Base-by-base conservation (phyloP, 306 rosid genomes). In the Dryas alaskensis region DNA sequence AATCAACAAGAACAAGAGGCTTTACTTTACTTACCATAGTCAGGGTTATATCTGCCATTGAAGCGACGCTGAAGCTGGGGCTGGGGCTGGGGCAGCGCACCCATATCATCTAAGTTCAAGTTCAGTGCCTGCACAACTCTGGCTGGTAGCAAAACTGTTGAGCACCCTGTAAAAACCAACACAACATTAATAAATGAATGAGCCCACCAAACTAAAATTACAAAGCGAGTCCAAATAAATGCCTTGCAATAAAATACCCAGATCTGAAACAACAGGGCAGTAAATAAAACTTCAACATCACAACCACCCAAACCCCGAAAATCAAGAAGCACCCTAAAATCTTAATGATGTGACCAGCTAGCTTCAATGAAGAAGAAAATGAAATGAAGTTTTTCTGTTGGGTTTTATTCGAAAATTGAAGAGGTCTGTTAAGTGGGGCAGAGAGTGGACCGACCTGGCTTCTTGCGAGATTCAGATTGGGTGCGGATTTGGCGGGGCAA, bases 51-150 rank as follows among this genome's bases (percentile, higher is more conserved):
- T 72, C 72, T 63, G 4, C 76, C 77, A 51, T 74, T 78, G 3
- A 73, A 74, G 40, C 83, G 87, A 42, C 79, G 72, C 58, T 83
- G 83, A 19, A 73, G 59, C 17, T 72, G 82, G 9, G 79, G 43
- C 67, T 12, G 75, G 46, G 40, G 49, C 37, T 31, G 37, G 37
- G 52, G 40, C 1, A 82, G 96, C 37, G 54, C 58, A 10, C 81
- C 73, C 60, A 79, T 45, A 6, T 73, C 81, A 8, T 86, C 92
- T 4, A 81, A 4, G 62, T 84, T 87, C 25, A 84, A 69, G 60
- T 91, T 87, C 78, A 89, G 62, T 0, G 97, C 96, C 42, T 88
- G 87, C 42, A 66, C 88, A n/a, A 86, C 96, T 71, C 83, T 85
- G 0, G 91, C 91, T 0, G 96, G 94, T 67, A 93, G 87, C 27